Conservation (phyloP, 768 basidiomycete species). For the Psilocybe cubensis region DNA sequence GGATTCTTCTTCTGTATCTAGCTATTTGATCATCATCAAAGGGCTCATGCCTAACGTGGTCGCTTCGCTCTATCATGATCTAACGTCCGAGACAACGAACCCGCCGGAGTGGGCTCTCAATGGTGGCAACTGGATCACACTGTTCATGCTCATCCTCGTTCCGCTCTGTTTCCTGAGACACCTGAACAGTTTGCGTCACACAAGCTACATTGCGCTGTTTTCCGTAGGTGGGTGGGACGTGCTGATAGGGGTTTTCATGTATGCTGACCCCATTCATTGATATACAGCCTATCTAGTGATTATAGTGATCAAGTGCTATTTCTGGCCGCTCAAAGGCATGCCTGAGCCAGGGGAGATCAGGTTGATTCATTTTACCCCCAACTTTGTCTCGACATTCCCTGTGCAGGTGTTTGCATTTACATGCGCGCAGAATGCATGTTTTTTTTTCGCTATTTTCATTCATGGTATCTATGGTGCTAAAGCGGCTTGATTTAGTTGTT, state of each 20-base stretch:
- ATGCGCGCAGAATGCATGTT: slow-evolving; percentile 87
- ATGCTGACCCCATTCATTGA: background rate
- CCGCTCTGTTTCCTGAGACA: slow-evolving; percentile 85
- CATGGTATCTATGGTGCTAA: background rate
- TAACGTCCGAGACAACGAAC: slow-evolving; percentile 62
- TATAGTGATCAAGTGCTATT: slow-evolving; percentile 82
- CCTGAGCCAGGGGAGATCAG: slow-evolving; percentile 67
- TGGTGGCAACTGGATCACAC: slow-evolving; percentile 81
- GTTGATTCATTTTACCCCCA: slow-evolving; percentile 74
- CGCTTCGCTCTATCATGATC: slow-evolving; percentile 76
- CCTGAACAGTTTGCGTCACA: slow-evolving; percentile 85
- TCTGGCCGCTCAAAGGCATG: slow-evolving; percentile 71
- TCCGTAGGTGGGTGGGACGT: slow-evolving; percentile 78
- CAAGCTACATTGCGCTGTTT: slow-evolving; percentile 90
- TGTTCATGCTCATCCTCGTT: slow-evolving; percentile 76
- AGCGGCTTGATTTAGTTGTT: slow-evolving; percentile 63
- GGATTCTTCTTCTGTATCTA: slow-evolving; percentile 29
- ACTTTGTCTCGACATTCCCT: slow-evolving; percentile 85
- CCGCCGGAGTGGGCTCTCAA: slow-evolving; percentile 79
- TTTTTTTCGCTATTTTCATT: slow-evolving; percentile 1
- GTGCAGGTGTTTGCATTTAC: slow-evolving; percentile 94
- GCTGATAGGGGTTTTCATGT: background rate
- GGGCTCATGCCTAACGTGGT: slow-evolving; percentile 93
- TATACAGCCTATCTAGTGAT: slow-evolving; percentile 73
- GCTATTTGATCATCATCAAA: slow-evolving; percentile 92